Evolutionary conservation across 2,329 filamentous ascomycete species (phyloP).

Genomic region (Botryosphaeria dothidea): DNA sequence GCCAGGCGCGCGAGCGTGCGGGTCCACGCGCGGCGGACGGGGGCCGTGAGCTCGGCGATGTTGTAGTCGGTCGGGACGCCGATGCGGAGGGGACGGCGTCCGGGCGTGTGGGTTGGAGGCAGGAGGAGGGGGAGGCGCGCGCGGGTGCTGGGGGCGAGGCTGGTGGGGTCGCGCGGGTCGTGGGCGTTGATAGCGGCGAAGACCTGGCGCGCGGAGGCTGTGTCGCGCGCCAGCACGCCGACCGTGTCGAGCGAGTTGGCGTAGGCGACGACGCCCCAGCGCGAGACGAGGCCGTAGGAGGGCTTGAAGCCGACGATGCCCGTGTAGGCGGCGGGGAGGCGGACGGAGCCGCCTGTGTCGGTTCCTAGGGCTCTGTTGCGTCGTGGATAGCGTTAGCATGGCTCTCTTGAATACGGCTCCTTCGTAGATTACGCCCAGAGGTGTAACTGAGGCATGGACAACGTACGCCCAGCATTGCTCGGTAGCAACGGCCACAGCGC

Average conservation of each 20-base stretch:
- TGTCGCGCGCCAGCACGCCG: conserved; percentile 66
- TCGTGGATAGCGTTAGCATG: conserved; percentile 22
- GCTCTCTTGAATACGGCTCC: too few species aligned
- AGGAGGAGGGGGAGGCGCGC: conserved; percentile 32
- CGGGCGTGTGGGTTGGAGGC: neutral
- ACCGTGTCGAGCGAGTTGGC: conserved; percentile 93
- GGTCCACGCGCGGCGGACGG: conserved; percentile 71
- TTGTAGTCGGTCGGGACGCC: conserved; percentile 79
- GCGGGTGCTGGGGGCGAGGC: conserved; percentile 60
- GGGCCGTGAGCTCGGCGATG: conserved; percentile 72
- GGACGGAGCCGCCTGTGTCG: conserved; percentile 87
- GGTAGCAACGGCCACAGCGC: conserved; percentile 77
- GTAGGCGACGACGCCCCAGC: conserved; percentile 86
- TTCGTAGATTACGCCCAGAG: too few species aligned
- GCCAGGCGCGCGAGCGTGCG: conserved; percentile 61
- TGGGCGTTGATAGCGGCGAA: conserved; percentile 58
- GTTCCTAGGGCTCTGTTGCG: conserved; percentile 72
- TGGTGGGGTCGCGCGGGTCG: conserved; percentile 76
- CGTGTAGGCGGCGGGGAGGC: conserved; percentile 84
- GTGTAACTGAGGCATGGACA: too few species aligned
- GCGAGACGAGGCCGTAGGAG: conserved; percentile 82
- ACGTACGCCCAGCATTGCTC: conserved; percentile 60
- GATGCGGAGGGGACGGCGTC: conserved; percentile 50
- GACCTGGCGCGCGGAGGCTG: conserved; percentile 45
- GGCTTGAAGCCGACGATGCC: conserved; percentile 86